Percentiles rank a stretch among this genome's conserved stretches.
Conservation (phyloP, 2,329 filamentous ascomycete species). For the Paraconiothyrium sp. region DNA sequence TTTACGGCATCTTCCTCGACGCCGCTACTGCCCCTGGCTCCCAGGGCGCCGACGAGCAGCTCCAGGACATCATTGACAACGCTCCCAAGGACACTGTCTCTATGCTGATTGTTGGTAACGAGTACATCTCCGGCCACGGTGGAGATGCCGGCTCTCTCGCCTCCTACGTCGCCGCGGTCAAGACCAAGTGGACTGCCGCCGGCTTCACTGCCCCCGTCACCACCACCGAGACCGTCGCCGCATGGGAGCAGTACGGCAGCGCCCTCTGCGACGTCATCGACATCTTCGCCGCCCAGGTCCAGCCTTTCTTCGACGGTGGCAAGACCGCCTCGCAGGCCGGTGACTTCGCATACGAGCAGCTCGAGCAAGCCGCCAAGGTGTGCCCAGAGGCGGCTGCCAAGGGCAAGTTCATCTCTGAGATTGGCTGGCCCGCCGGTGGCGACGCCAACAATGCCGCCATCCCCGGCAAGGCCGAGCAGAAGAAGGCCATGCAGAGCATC, state of each 20-base stretch:
- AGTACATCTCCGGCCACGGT: constrained; percentile 81
- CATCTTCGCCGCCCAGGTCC: constrained; percentile 84
- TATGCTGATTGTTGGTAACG: constrained; percentile 89
- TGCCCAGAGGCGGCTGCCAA: constrained; percentile 70
- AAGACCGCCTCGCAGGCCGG: constrained; percentile 73
- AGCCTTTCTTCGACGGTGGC: constrained; percentile 89
- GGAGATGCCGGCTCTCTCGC: constrained; percentile 71
- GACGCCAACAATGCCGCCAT: constrained; percentile 75
- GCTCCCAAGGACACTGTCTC: constrained; percentile 79
- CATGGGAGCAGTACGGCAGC: constrained; percentile 71
- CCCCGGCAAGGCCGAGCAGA: constrained; percentile 74
- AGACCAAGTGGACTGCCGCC: constrained; percentile 66
- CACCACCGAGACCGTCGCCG: constrained; percentile 84
- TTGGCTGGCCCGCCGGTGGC: constrained; percentile 84
- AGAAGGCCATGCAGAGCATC: constrained; percentile 76
- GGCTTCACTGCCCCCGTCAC: constrained; percentile 78
- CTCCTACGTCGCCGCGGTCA: constrained; percentile 74
- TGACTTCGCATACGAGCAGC: constrained; percentile 77
- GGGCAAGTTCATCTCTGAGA: constrained; percentile 84
- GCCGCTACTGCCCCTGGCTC: constrained; percentile 54
- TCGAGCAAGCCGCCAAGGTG: constrained; percentile 73
- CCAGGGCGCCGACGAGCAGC: constrained; percentile 74
- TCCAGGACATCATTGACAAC: constrained; percentile 72
- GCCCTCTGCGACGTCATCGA: constrained; percentile 78
- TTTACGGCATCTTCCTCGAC: constrained; percentile 88